A percentile compares a stretch with the other conserved stretches of the same genome.
These are phyloP conservation scores for Metschnikowia arizonensis DNA, from an alignment of 805 yeast genomes.

Conservation along the genomic window DNA sequence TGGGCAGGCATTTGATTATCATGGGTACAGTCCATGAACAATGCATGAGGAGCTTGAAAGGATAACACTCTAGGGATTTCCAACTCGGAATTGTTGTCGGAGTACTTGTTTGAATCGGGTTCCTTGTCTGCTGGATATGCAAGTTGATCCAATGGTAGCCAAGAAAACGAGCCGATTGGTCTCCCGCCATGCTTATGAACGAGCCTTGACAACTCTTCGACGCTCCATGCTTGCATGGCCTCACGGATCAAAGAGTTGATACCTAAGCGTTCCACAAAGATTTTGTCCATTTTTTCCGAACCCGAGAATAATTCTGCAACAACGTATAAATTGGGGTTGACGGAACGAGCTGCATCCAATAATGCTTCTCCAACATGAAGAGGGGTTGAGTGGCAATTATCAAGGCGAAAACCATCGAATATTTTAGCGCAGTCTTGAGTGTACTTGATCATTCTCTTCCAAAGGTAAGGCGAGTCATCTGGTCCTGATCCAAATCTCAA, in stretches of 20 bases:
- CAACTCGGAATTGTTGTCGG: conserved; percentile 51
- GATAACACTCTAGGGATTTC: conserved; percentile 64
- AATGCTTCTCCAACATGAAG: conserved; percentile 87
- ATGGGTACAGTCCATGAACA: conserved; percentile 97
- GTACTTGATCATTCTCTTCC: conserved; percentile 85
- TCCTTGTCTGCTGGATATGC: conserved; percentile 58
- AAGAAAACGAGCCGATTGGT: conserved; percentile 87
- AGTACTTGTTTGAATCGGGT: conserved; percentile 24
- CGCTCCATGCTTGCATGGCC: conserved; percentile 96
- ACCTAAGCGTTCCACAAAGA: conserved; percentile 87
- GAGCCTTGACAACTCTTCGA: conserved; percentile 76
- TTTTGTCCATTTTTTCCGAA: conserved; percentile 82
- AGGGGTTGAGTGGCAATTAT: conserved; percentile 96
- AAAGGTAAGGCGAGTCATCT: conserved; percentile 81
- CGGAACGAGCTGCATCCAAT: conserved; percentile 80
- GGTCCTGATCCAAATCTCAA: conserved; percentile 76
- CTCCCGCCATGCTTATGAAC: conserved; percentile 92
- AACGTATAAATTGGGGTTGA: conserved; percentile 81
- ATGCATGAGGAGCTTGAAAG: conserved; percentile 80
- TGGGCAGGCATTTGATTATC: conserved; percentile 89
- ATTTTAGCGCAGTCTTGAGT: conserved; percentile 64
- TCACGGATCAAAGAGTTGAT: conserved; percentile 87
- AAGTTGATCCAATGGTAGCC: conserved; percentile 71
- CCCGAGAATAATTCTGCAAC: conserved; percentile 95
- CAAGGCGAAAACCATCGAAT: conserved; percentile 88